A percentile compares a stretch with the other conserved stretches of the same genome.
These are phyloP conservation scores for Lasiosphaeriaceae sp. DNA, from an alignment of 495 filamentous ascomycete species.

Conservation along the genomic window DNA sequence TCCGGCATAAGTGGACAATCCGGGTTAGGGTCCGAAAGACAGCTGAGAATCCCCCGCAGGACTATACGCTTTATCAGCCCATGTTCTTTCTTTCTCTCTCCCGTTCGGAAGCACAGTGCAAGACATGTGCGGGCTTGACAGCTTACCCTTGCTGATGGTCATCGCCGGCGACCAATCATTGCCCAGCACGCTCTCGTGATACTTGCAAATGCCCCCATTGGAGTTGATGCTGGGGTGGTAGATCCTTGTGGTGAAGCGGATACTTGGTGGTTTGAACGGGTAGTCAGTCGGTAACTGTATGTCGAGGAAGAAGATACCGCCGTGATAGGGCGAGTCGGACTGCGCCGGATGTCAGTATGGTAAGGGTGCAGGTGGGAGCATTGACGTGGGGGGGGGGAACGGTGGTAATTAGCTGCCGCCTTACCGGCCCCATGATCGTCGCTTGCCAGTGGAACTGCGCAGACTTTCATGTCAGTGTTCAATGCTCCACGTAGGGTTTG, in stretches of 20 bases:
- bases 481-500: too few relatives aligned
- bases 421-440: slow-evolving; percentile 99
- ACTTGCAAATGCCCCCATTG: slow-evolving; percentile 97
- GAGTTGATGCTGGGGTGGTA: slow-evolving; percentile 99
- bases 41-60: slow-evolving; percentile 96
- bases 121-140: not conserved
- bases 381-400: not conserved
- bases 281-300: slow-evolving; percentile 99
- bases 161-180: slow-evolving; percentile 99
- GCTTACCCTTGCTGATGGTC: slow-evolving; percentile 94
- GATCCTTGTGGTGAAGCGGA: slow-evolving; percentile 99
- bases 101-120: not conserved
- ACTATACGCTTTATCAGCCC: slow-evolving; percentile 49
- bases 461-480: slow-evolving; percentile 29
- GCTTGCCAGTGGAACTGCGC: slow-evolving; percentile 98
- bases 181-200: slow-evolving; percentile 92
- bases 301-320: slow-evolving; percentile 95
- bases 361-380: too few relatives aligned
- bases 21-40: slow-evolving; percentile 98
- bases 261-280: slow-evolving; percentile 99
- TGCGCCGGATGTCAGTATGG: slow-evolving; percentile 22
- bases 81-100: too few relatives aligned
- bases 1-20: slow-evolving; percentile 97
- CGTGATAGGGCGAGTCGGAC: slow-evolving; percentile 95
- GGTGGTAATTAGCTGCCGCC: slow-evolving; percentile 31